Base-by-base conservation (phyloP, 208 protist species). In the Crithidia expoeki region DNA sequence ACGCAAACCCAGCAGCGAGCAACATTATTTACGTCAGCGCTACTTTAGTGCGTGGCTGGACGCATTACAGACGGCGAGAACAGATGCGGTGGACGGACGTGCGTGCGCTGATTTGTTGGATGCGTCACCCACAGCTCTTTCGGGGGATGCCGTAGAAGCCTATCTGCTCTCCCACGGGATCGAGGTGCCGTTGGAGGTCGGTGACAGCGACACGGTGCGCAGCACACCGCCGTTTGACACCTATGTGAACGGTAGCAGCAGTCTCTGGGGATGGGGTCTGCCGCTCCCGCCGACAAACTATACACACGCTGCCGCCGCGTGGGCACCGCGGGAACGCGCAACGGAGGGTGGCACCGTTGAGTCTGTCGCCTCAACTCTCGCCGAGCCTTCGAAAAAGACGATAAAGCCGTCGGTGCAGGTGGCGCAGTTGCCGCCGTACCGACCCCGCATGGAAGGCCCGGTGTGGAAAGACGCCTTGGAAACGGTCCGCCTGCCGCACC, bases 401-500 rank as follows among this genome's bases (percentile, higher is more conserved):
- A 36, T 6, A n/a, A 7, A 30, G 55, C 44, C 25, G 30, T 3
- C 38, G 21, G 28, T 36, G 44, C 6, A 23, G 9, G 4, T 25
- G 14, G 4, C 17, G 19, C 17, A 32, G 17, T 16, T 49, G 59
- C 60, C 52, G 9, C 30, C 40, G 14, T 68, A 74, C 33, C 21
- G 42, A 17, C 69, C 69, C 3, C 69, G 36, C 23, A 63, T 63
- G 60, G 58, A 74, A 19, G 60, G 59, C 17, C 52, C 60, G 4
- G 60, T 74, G 28, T 46, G 52, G 60, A 62, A 61, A 32, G 59
- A 50, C 12, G 51, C 51, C 0, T 19, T 74, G 21, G 60, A 74
- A 50, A 60, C 69, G 10, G 12, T 68, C 6, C 40, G 44, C 16
- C 40, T 68, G 21, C 69, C 69, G 17, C 36, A 68, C 16, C 51